A percentile compares a stretch with the other conserved stretches of the same genome.
Conservation (phyloP, 2,329 filamentous ascomycete genomes). For the Coniella lustricola region DNA sequence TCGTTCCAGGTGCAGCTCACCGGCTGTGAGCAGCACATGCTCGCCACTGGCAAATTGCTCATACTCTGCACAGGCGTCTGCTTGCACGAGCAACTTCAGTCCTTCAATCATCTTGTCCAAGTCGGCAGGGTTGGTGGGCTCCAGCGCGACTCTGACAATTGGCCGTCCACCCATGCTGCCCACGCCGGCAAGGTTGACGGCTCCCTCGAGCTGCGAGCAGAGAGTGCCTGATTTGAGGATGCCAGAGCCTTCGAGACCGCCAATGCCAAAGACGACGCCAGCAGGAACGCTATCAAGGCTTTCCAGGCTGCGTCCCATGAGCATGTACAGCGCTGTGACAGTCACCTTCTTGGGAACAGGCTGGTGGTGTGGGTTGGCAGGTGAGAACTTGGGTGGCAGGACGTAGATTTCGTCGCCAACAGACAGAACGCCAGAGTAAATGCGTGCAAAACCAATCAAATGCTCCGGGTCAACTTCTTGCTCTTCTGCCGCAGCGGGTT, state of each 20-base stretch:
- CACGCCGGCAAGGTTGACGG: constrained; percentile 85
- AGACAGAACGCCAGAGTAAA: constrained; percentile 84
- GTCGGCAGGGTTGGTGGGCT: constrained; percentile 83
- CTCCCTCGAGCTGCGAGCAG: constrained; percentile 78
- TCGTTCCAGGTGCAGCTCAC: constrained; percentile 87
- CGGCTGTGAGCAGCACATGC: constrained; percentile 89
- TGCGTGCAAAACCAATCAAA: constrained; percentile 86
- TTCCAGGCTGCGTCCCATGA: constrained; percentile 90
- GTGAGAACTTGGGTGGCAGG: constrained; percentile 86
- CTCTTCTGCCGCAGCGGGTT: constrained; percentile 32
- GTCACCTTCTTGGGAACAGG: constrained; percentile 76
- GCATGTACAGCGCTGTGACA: constrained; percentile 81
- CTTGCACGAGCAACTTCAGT: constrained; percentile 79
- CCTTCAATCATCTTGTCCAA: constrained; percentile 93
- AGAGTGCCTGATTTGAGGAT: constrained; percentile 95
- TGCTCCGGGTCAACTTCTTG: constrained; percentile 67
- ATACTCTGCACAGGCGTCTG: constrained; percentile 92
- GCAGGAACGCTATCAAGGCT: constrained; percentile 78
- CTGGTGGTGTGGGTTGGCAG: constrained; percentile 62
- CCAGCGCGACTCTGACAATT: constrained; percentile 92
- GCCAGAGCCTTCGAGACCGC: constrained; percentile 74
- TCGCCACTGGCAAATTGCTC: constrained; percentile 89
- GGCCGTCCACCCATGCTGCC: constrained; percentile 69
- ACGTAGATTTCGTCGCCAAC: constrained; percentile 91
- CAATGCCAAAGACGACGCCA: constrained; percentile 91